phyloP scores from a whole-genome alignment of 768 basidiomycete species.

The Suillus plorans region DNA sequence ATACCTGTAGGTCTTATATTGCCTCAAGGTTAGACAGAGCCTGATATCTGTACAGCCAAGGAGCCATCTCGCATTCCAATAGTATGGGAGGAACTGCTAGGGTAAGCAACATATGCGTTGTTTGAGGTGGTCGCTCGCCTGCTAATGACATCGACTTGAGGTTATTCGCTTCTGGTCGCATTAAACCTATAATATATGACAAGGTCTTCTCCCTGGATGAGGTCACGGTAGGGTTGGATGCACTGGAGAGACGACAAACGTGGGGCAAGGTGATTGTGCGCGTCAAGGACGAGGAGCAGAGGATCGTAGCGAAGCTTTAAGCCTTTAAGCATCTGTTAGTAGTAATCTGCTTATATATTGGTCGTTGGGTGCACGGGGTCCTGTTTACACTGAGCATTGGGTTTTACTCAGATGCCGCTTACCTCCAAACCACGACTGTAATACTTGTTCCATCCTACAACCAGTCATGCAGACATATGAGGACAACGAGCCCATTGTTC shows the following conservation, averaged over 20 bases:
- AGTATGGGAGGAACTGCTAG: conserved; percentile 74
- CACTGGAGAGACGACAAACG: conserved; percentile 79
- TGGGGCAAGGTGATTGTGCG: conserved; percentile 88
- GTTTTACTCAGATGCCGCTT: neutral
- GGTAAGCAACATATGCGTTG: conserved; percentile 37
- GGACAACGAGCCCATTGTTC: conserved; percentile 63
- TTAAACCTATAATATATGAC: conserved; percentile 70
- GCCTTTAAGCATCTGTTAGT: neutral
- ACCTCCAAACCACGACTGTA: conserved; percentile 2
- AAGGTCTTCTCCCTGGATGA: conserved; percentile 67
- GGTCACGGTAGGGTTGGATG: conserved; percentile 65
- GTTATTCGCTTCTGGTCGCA: conserved; percentile 62
- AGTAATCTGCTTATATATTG: neutral
- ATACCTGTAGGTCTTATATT: conserved; percentile 49
- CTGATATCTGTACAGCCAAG: conserved; percentile 41
- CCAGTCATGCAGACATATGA: conserved; percentile 35
- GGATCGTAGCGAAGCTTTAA: conserved; percentile 42
- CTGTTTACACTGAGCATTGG: neutral
- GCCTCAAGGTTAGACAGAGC: conserved; percentile 1
- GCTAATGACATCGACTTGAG: conserved; percentile 34
- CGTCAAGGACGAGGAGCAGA: conserved; percentile 51
- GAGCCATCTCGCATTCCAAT: conserved; percentile 62
- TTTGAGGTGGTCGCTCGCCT: conserved; percentile 9
- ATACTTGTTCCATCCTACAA: neutral
- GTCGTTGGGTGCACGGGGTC: conserved; percentile 24